A percentile compares a stretch with the other conserved stretches of the same genome.
Conservation (phyloP, 2,329 filamentous ascomycete genomes). For the Didymella glomerata region DNA sequence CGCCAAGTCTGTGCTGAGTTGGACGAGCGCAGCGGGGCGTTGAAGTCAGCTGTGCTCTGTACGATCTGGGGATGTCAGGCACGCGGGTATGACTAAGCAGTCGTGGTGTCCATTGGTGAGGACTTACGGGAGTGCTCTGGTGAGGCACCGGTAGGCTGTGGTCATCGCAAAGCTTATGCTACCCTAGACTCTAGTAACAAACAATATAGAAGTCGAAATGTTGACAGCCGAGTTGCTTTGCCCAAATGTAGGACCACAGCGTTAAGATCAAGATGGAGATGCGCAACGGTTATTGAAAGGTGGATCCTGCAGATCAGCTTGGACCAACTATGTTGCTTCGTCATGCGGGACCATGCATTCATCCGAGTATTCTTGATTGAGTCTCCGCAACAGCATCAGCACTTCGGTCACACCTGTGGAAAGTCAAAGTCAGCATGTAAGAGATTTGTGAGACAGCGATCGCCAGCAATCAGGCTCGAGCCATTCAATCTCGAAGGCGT, state of each 20-base stretch:
- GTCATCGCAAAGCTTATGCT: conserved; percentile 7
- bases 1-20: conserved; percentile 6
- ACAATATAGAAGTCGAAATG: not conserved
- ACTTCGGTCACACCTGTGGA: conserved; percentile 1
- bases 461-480: not conserved
- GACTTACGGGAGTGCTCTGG: conserved; percentile 39
- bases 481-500: not conserved
- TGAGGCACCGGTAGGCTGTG: conserved; percentile 23
- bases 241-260: not conserved
- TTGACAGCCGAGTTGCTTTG: not conserved
- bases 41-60: conserved; percentile 22
- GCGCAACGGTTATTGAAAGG: conserved; percentile 4
- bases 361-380: conserved; percentile 5
- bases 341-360: conserved; percentile 18
- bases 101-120: conserved; percentile 26
- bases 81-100: conserved; percentile 27
- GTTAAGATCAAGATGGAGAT: conserved; percentile 3
- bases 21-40: not conserved
- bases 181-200: not conserved
- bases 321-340: conserved; percentile 14
- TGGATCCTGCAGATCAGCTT: conserved; percentile 17
- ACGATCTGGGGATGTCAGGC: conserved; percentile 32
- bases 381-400: conserved; percentile 16
- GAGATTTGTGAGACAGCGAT: not conserved
- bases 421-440: conserved; percentile 1